Evolutionary conservation across 441 rosid genomes (phyloP).

Genomic region (Lepidium campestre): DNA sequence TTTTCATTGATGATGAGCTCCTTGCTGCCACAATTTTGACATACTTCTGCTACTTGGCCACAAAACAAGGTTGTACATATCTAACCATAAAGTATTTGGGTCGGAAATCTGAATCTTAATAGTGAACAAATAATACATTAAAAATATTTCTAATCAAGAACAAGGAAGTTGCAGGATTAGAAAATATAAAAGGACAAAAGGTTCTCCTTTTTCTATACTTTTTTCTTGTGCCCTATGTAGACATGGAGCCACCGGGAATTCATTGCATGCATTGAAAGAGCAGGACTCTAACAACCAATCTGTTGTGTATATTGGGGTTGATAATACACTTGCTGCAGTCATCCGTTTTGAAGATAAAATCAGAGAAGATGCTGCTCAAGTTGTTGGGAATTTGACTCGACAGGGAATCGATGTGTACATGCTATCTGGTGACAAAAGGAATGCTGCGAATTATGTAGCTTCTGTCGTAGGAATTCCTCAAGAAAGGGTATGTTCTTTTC

Average conservation of each 20-base stretch:
- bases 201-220: neutral
- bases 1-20: neutral
- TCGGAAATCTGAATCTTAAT: neutral
- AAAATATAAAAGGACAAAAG: neutral
- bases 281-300: slow-evolving; percentile 63
- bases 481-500: slow-evolving; percentile 51
- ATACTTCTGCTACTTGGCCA: neutral
- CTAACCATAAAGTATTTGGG: neutral
- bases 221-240: slow-evolving; percentile 34
- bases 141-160: neutral
- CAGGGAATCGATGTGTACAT: slow-evolving; percentile 79
- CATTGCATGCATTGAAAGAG: slow-evolving; percentile 38
- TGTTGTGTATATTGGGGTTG: slow-evolving; percentile 79
- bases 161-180: neutral
- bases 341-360: slow-evolving; percentile 86
- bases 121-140: neutral
- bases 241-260: slow-evolving; percentile 61
- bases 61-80: neutral
- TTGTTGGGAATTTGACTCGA: slow-evolving; percentile 58
- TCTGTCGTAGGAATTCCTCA: slow-evolving; percentile 82
- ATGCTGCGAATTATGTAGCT: slow-evolving; percentile 81
- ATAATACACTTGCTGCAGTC: slow-evolving; percentile 67
- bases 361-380: slow-evolving; percentile 85
- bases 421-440: slow-evolving; percentile 93
- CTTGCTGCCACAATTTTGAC: neutral